Base-by-base conservation (phyloP, 257 asterid genomes). In the Petunia axillaris region DNA sequence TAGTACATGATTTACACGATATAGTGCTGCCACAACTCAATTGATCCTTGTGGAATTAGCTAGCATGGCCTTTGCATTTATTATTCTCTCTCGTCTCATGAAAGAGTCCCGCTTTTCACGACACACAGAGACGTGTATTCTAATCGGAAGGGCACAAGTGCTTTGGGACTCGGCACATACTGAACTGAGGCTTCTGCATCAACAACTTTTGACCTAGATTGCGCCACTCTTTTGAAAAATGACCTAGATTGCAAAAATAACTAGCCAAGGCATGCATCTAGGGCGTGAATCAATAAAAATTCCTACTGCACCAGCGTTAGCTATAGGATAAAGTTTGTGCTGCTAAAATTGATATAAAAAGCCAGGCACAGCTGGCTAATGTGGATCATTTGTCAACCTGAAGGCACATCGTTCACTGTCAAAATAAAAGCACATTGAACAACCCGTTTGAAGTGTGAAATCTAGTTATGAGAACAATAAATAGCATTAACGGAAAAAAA, bases 181-280 rank as follows among this genome's bases (percentile, higher is more conserved):
- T 73, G 78, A 50, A 35, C 62, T 50, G 10, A 50, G 4, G 78
- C 6, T 71, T 16, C 60, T 5, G 13, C 44, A 73, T 50, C 44
- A 73, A 48, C 62, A 73, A 3, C 62, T 73, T 35, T 25, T 71
- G 44, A 50, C 59, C 78, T 50, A 35, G 25, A 73, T 6, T 36
- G 59, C 62, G 6, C 78, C 1, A 25, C 44, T 25, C 11, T 71
- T 48, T 3, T 11, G 46, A 73, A 10, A 73, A 50, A 73, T 73
- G 78, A 73, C 13, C 44, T 35, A 35, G 77, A 48, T 71, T 10
- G 2, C 41, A 44, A 8, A 8, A 25, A 35, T 10, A 46, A 48
- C 77, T 71, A 71, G 60, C 77, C 44, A 71, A 71, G 77, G 57
- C 5, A 71, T 48, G 35, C 25, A 25, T 25, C 16, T 35, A 48